These are phyloP conservation scores for Candida suzukii DNA, from an alignment of 805 yeast species.

Conservation along the genomic window DNA sequence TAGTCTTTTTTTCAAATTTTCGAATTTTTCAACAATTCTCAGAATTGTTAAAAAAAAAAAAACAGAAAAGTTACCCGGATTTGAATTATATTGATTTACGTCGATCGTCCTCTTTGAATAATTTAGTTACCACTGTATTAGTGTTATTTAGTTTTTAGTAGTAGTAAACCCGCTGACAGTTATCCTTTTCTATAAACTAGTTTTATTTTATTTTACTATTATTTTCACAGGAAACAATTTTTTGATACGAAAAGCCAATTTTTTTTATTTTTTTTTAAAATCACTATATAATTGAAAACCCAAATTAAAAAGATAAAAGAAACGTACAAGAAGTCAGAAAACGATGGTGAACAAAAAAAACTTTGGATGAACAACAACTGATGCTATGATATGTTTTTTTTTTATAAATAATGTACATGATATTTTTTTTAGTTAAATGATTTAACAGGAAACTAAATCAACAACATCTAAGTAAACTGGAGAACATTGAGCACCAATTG, in stretches of 20 bases:
- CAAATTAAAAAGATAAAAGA: background rate
- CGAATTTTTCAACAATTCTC: too few species aligned
- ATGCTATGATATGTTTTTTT: background rate
- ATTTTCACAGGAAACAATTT: too few species aligned
- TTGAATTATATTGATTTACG: too few species aligned
- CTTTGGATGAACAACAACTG: background rate
- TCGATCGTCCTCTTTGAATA: too few species aligned
- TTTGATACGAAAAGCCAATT: background rate
- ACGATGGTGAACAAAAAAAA: background rate
- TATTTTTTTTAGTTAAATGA: background rate
- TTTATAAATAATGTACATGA: background rate
- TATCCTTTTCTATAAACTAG: too few species aligned
- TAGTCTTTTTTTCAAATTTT: too few species aligned
- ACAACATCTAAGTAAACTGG: slow-evolving; percentile 38
- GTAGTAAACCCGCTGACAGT: too few species aligned
- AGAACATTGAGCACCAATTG: slow-evolving; percentile 37
- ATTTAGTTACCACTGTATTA: too few species aligned
- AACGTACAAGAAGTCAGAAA: background rate
- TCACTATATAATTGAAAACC: slow-evolving; percentile 1
- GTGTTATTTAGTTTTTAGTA: too few species aligned
- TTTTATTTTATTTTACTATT: too few species aligned
- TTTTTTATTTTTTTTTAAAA: background rate
- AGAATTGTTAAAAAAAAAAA: too few species aligned
- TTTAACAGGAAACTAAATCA: slow-evolving; percentile 38
- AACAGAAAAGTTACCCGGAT: too few species aligned